Conservation (phyloP, 495 filamentous ascomycete genomes). For the Xylaria intraflava region DNA sequence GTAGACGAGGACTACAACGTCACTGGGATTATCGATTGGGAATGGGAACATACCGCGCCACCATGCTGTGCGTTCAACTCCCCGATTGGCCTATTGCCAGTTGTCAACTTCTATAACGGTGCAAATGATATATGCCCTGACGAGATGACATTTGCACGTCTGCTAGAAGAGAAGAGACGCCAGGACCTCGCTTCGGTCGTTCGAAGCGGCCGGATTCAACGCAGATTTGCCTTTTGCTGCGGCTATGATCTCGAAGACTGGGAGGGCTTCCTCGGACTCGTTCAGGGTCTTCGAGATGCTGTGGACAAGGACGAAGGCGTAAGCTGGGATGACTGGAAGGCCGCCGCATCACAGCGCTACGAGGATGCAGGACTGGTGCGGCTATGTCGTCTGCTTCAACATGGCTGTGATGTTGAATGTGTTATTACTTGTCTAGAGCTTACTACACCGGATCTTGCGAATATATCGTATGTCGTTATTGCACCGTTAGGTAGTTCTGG, state of each 20-base stretch:
- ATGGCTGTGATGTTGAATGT: too few species aligned
- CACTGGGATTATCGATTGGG: constrained; percentile 36
- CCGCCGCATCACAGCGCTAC: constrained; percentile 24
- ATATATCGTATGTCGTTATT: too few species aligned
- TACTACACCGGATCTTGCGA: too few species aligned
- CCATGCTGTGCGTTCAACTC: constrained; percentile 34
- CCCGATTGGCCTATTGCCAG: constrained; percentile 30
- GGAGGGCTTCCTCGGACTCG: constrained; percentile 38
- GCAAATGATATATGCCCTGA: constrained; percentile 26
- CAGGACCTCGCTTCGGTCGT: constrained; percentile 26
- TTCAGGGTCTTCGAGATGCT: constrained; percentile 29
- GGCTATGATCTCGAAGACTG: constrained; percentile 34
- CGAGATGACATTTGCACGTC: constrained; percentile 26
- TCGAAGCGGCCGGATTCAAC: constrained; percentile 28
- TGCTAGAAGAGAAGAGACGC: constrained; percentile 26
- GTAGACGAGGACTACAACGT: constrained; percentile 34
- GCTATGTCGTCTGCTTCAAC: too few species aligned
- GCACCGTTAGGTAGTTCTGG: too few species aligned
- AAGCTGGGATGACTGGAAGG: constrained; percentile 32
- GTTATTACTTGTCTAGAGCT: too few species aligned
- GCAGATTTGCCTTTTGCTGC: constrained; percentile 35
- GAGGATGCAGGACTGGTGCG: constrained; percentile 26
- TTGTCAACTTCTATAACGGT: constrained; percentile 32
- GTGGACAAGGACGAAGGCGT: constrained; percentile 24
- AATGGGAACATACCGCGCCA: constrained; percentile 32